These are phyloP conservation scores for Barbatosphaeria neglecta DNA, from an alignment of 495 filamentous ascomycete genomes.

Conservation along the genomic window DNA sequence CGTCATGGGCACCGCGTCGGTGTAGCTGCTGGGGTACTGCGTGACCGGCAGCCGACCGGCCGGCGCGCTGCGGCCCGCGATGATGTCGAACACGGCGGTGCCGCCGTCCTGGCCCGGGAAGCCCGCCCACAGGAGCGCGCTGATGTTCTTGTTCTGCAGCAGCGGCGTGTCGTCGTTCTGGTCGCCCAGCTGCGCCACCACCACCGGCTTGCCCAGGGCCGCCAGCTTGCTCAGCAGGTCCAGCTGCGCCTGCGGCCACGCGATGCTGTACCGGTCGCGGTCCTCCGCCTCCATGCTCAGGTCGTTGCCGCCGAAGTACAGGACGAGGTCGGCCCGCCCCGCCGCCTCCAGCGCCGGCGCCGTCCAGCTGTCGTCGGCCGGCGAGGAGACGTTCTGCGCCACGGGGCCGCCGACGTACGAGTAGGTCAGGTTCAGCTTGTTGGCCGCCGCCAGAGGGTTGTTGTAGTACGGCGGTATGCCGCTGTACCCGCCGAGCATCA, in stretches of 20 bases:
- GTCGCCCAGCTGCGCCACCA: conserved; percentile 37
- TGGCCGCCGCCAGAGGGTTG: conserved; percentile 21
- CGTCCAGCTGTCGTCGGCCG: conserved; percentile 39
- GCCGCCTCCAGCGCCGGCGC: conserved; percentile 29
- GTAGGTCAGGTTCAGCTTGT: conserved; percentile 14
- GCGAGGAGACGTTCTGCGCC: conserved; percentile 39
- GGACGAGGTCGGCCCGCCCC: conserved; percentile 23
- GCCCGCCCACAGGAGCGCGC: conserved; percentile 40
- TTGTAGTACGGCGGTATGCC: conserved; percentile 24
- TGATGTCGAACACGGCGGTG: conserved; percentile 35
- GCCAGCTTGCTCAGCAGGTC: conserved; percentile 24
- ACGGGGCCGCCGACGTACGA: conserved; percentile 15
- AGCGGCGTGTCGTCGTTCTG: conserved; percentile 45
- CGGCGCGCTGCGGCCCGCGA: conserved; percentile 40
- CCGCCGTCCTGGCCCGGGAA: conserved; percentile 48
- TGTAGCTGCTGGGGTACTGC: conserved; percentile 32
- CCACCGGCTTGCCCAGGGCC: conserved; percentile 25
- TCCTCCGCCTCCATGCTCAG: conserved; percentile 25
- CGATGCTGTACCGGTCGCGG: conserved; percentile 27
- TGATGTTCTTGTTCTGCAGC: conserved; percentile 34
- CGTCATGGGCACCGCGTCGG: conserved; percentile 23
- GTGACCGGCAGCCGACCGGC: conserved; percentile 54
- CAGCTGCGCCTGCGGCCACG: conserved; percentile 33
- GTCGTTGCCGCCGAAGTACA: conserved; percentile 36
- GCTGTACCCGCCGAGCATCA: conserved; percentile 30